Evolutionary conservation across 805 yeast genomes (phyloP).

Genomic region (Hanseniaspora occidentalis): DNA sequence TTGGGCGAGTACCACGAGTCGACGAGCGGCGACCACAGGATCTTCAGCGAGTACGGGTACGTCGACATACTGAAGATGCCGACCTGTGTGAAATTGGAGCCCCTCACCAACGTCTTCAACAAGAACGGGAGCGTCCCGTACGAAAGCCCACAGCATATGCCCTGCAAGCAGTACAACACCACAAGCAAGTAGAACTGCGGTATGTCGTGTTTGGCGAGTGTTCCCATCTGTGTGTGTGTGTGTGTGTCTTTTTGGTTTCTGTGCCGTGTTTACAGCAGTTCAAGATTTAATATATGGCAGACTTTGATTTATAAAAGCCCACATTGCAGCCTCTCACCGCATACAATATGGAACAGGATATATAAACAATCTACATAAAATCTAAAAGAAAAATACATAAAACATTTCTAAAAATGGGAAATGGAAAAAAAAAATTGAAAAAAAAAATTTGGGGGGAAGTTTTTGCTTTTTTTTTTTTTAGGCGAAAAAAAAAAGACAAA

Average conservation of each 20-base stretch:
- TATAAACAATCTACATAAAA: no score
- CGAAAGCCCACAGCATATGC: slow-evolving; percentile 93
- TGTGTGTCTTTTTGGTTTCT: neutral
- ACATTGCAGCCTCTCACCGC: no score
- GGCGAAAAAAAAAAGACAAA: neutral
- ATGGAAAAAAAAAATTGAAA: no score
- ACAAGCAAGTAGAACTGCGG: slow-evolving; percentile 67
- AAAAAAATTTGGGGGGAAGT: no score
- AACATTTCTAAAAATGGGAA: no score
- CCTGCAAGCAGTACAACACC: slow-evolving; percentile 72
- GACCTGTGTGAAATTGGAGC: slow-evolving; percentile 74
- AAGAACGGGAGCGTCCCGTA: slow-evolving; percentile 91
- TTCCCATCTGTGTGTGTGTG: slow-evolving; percentile 1
- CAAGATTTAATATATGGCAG: no score
- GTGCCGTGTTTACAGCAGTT: no score
- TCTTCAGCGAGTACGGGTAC: slow-evolving; percentile 85
- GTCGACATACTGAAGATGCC: slow-evolving; percentile 87
- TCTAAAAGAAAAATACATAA: no score
- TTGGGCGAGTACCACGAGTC: slow-evolving; percentile 64
- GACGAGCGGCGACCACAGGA: slow-evolving; percentile 92
- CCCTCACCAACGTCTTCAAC: slow-evolving; percentile 46
- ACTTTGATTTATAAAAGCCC: no score
- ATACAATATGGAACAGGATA: no score
- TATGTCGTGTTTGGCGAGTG: slow-evolving; percentile 38
- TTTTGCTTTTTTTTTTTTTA: neutral